Evolutionary conservation across 176 grass and related monocot species (phyloP), one percentile per base, ranked within the genome.

Genomic region (Rhynchospora tenuis): DNA sequence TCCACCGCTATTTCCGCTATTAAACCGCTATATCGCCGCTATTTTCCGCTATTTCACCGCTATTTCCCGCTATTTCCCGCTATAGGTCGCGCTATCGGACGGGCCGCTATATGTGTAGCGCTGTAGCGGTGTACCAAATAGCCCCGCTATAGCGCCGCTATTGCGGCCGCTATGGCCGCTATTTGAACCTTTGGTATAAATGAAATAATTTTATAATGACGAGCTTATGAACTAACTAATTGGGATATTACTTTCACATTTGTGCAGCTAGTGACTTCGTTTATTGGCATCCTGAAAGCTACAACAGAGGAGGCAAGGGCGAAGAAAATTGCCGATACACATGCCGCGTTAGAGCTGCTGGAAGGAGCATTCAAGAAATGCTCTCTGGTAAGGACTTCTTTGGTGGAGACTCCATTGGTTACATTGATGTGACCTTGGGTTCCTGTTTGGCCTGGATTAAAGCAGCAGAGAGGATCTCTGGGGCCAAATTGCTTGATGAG

Each of bases 391-490:
- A 90, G 57, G 29, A 5, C 3, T 93, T 85, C 58, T 93, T 97
- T 51, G 77, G 84, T 57, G 94, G 94, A 13, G 91, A 88, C 56
- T 27, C n/a, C 51, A 45, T 89, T 2, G 81, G 89, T 15, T 96
- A 86, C 79, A 23, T 93, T 7, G 93, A 96, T 64, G 77, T 93
- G 2, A 78, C 69, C 3, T 45, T 96, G 9, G 91, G 85, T 6
- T 79, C 86, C 17, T 24, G 55, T 14, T 15, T 96, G 59, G 23
- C 80, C 12, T 67, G 59, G 80, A 64, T 83, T 12, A 67, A 83
- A 58, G 12, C 26, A 10, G 19, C 20, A 9, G 56, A 83, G 59
- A 67, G 51, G 3, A 8, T 83, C 55, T 83, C 29, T 44, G 80
- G 29, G 16, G 38, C 15, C 80, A 83, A 66, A 6, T 13, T 83